These are phyloP conservation scores for Blastobotrys buckinghamii DNA, from an alignment of 1,139 yeast genomes.

Conservation along the genomic window DNA sequence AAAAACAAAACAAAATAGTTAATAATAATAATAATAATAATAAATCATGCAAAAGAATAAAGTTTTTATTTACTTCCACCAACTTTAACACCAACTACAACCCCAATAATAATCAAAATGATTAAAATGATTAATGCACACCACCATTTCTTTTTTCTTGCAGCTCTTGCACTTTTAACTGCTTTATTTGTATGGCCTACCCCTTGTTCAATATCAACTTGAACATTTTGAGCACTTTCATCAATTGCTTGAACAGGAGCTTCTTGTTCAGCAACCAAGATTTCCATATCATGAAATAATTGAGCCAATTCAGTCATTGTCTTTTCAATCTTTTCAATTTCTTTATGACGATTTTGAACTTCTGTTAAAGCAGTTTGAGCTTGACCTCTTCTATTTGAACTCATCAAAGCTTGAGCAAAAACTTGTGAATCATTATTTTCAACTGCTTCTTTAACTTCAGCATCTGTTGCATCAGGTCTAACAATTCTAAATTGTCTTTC, in stretches of 20 bases:
- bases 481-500: slow-evolving; percentile 90
- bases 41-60: background rate
- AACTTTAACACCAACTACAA: slow-evolving; percentile 35
- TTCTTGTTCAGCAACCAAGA: slow-evolving; percentile 93
- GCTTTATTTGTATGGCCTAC: slow-evolving; percentile 93
- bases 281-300: slow-evolving; percentile 94
- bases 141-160: slow-evolving; percentile 90
- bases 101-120: slow-evolving; percentile 62
- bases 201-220: slow-evolving; percentile 88
- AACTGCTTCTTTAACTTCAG: slow-evolving; percentile 75
- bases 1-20: too few relatives aligned
- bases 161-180: slow-evolving; percentile 78
- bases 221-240: slow-evolving; percentile 76
- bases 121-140: slow-evolving; percentile 65
- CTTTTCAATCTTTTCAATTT: slow-evolving; percentile 88
- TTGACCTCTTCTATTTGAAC: slow-evolving; percentile 92
- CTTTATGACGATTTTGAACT: slow-evolving; percentile 94
- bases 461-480: slow-evolving; percentile 87
- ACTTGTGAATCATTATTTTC: slow-evolving; percentile 86
- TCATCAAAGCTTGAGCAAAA: slow-evolving; percentile 88
- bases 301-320: slow-evolving; percentile 95
- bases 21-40: background rate
- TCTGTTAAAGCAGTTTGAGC: slow-evolving; percentile 94
- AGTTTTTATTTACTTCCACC: background rate
- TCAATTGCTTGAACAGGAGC: slow-evolving; percentile 79